A percentile compares a stretch with the other conserved stretches of the same genome.
Conservation (phyloP, 768 basidiomycete genomes). For the Rhizopogon vinicolor region DNA sequence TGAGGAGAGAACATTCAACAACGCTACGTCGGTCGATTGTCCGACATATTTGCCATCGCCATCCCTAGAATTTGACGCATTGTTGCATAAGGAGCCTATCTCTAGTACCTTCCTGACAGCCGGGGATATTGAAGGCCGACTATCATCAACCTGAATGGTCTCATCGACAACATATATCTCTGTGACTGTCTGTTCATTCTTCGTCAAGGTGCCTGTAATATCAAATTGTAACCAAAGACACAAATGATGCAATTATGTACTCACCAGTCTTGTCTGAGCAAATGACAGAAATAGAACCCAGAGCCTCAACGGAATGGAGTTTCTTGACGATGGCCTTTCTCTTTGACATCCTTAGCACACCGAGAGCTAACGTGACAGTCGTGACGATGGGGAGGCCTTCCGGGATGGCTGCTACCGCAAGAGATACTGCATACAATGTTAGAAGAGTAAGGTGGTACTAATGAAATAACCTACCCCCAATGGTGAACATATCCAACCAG, state of each 20-base stretch:
- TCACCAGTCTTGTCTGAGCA: slow-evolving; percentile 95
- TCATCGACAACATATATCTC: slow-evolving; percentile 89
- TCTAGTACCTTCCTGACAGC: slow-evolving; percentile 74
- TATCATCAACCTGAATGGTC: slow-evolving; percentile 52
- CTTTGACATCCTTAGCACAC: slow-evolving; percentile 90
- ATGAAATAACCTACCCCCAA: slow-evolving; percentile 66
- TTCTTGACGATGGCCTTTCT: slow-evolving; percentile 97
- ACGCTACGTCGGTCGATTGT: slow-evolving; percentile 90
- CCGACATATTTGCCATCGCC: slow-evolving; percentile 76
- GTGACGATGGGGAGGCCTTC: slow-evolving; percentile 97
- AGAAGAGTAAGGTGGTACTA: not conserved
- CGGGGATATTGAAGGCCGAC: slow-evolving; percentile 45
- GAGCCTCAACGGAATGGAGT: slow-evolving; percentile 88
- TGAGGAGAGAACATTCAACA: slow-evolving; percentile 70
- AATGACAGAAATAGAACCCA: slow-evolving; percentile 95
- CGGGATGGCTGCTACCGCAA: slow-evolving; percentile 97
- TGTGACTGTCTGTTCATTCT: slow-evolving; percentile 93
- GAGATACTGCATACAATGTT: slow-evolving; percentile 59
- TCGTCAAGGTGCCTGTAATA: slow-evolving; percentile 75
- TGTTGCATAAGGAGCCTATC: slow-evolving; percentile 88
- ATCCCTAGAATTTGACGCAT: slow-evolving; percentile 59
- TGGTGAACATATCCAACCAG: slow-evolving; percentile 99
- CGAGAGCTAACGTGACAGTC: slow-evolving; percentile 92
- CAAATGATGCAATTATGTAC: slow-evolving; percentile 6
- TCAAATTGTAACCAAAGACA: not conserved